A percentile compares a stretch with the other conserved stretches of the same genome.
These are phyloP conservation scores for Gossypium thurberi DNA, from an alignment of 345 rosid genomes.

Conservation along the genomic window DNA sequence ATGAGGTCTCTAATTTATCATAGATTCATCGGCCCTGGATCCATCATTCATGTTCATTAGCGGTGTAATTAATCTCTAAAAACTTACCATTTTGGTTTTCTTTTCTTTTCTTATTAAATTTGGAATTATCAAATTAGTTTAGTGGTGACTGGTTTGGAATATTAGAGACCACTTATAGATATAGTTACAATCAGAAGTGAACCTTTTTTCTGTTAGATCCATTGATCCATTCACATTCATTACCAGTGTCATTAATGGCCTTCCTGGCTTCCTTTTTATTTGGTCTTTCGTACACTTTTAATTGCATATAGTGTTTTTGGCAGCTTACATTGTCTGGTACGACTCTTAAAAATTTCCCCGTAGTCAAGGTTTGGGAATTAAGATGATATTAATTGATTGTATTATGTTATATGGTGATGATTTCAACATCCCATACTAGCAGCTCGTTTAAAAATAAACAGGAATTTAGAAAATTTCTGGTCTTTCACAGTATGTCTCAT, in stretches of 20 bases:
- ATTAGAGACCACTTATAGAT: neutral
- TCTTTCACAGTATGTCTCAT: conserved; percentile 13
- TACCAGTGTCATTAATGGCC: neutral
- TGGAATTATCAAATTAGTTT: neutral
- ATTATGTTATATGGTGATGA: conserved; percentile 8
- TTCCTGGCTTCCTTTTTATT: neutral
- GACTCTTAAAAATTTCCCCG: neutral
- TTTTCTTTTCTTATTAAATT: neutral
- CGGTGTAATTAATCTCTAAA: too few relatives aligned
- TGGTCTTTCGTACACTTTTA: neutral
- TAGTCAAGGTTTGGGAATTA: neutral
- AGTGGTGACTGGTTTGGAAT: neutral
- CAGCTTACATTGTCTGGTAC: neutral
- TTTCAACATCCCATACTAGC: conserved; percentile 19
- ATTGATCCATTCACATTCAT: neutral
- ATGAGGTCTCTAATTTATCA: neutral
- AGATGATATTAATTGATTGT: conserved; percentile 5
- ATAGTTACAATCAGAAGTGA: neutral
- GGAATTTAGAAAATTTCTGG: conserved; percentile 25
- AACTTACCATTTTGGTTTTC: neutral
- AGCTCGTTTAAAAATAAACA: conserved; percentile 21
- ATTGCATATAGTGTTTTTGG: neutral
- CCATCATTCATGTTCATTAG: neutral
- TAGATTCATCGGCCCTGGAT: neutral
- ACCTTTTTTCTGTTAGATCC: neutral